These are phyloP conservation scores for Chlorella sp. DNA, from an alignment of 139 green algal genomes.

Conservation along the genomic window DNA sequence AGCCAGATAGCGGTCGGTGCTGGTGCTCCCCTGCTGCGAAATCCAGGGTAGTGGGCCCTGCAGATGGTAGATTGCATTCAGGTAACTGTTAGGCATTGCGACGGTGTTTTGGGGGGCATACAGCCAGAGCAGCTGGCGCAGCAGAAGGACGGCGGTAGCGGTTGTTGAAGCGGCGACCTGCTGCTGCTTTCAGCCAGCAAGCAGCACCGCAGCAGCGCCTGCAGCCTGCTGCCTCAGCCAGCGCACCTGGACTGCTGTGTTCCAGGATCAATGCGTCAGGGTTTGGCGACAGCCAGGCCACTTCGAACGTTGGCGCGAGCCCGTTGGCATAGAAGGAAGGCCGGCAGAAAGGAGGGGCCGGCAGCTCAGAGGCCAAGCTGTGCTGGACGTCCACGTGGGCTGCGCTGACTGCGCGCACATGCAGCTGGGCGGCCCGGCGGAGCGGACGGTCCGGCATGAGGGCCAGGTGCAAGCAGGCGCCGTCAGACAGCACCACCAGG, in stretches of 20 bases:
- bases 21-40: background rate
- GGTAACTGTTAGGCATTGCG: too few species aligned
- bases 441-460: background rate
- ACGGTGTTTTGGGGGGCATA: too few species aligned
- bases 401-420: background rate
- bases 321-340: background rate
- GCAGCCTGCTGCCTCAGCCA: too few species aligned
- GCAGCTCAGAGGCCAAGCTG: background rate
- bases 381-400: background rate
- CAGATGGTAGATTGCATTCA: too few species aligned
- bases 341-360: background rate
- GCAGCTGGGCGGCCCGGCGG: background rate
- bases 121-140: too few species aligned
- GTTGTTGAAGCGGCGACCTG: too few species aligned
- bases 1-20: background rate
- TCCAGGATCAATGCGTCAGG: background rate
- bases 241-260: background rate
- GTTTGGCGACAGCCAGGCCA: background rate
- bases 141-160: too few species aligned
- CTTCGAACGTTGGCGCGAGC: background rate
- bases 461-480: background rate
- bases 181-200: too few species aligned
- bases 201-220: too few species aligned
- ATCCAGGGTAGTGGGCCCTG: background rate
- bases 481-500: background rate